Evolutionary conservation across 2,329 filamentous ascomycete species (phyloP).

Genomic region (Sclerotinia borealis): DNA sequence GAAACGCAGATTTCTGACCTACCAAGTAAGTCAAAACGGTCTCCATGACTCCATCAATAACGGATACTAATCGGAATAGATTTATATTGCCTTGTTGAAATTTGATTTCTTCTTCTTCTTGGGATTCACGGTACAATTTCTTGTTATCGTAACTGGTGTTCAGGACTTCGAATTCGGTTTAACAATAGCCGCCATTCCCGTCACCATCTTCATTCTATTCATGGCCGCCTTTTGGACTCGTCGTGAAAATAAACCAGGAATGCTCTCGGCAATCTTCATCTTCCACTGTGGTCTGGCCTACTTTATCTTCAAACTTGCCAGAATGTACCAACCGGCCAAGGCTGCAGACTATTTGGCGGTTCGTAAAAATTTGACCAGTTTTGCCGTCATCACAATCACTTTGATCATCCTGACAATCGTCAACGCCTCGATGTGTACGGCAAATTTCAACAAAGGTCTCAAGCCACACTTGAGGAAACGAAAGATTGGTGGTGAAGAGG

Average conservation of each 20-base stretch:
- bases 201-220: slow-evolving; percentile 84
- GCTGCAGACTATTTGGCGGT: slow-evolving; percentile 65
- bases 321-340: slow-evolving; percentile 74
- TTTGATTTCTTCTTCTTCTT: slow-evolving; percentile 99
- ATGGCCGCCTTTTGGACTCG: slow-evolving; percentile 80
- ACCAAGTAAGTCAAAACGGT: slow-evolving; percentile 62
- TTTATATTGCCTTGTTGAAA: slow-evolving; percentile 95
- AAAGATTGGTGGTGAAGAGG: slow-evolving; percentile 42
- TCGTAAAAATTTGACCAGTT: slow-evolving; percentile 80
- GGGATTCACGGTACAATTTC: slow-evolving; percentile 95
- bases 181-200: slow-evolving; percentile 81
- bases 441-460: slow-evolving; percentile 84
- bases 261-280: slow-evolving; percentile 70
- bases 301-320: slow-evolving; percentile 96
- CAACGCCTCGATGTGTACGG: slow-evolving; percentile 80
- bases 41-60: background rate
- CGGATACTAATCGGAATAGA: slow-evolving; percentile 46
- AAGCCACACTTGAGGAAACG: slow-evolving; percentile 74
- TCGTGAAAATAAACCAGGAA: slow-evolving; percentile 73
- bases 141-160: slow-evolving; percentile 75
- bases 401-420: slow-evolving; percentile 83
- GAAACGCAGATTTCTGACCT: slow-evolving; percentile 93
- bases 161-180: slow-evolving; percentile 72
- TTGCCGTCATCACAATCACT: slow-evolving; percentile 86
- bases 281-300: slow-evolving; percentile 88